Percentiles rank a stretch among this genome's conserved stretches.
Evolutionary conservation across 2,329 filamentous ascomycete species (phyloP).

Genomic region (Dothistroma pini): DNA sequence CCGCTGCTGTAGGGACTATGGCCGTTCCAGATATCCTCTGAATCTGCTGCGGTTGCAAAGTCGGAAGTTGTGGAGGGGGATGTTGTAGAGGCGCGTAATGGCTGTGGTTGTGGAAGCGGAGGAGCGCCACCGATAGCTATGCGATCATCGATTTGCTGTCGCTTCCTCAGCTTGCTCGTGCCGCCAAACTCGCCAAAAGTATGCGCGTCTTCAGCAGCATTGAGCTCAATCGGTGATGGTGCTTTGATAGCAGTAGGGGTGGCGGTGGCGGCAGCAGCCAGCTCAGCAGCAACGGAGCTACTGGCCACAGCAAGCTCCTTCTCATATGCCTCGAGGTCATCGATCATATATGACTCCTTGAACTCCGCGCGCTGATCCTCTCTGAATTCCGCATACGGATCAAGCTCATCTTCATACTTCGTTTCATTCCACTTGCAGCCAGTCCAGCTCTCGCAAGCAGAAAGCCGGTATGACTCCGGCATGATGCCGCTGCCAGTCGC

Average conservation of each 20-base stretch:
- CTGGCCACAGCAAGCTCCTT: constrained; percentile 2
- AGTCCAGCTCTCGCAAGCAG: constrained; percentile 43
- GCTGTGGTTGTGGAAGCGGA: constrained; percentile 6
- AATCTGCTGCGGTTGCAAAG: not conserved
- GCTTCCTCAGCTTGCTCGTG: constrained; percentile 7
- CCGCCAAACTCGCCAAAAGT: constrained; percentile 1
- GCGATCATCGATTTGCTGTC: constrained; percentile 11
- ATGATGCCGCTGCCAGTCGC: constrained; percentile 50
- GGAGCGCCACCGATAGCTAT: constrained; percentile 4
- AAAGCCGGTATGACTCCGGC: constrained; percentile 48
- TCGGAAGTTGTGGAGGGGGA: not conserved
- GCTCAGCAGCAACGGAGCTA: not conserved
- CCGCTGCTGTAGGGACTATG: not conserved
- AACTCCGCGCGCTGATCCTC: constrained; percentile 21
- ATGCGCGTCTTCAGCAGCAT: constrained; percentile 1
- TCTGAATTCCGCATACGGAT: constrained; percentile 28
- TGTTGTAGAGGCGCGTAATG: not conserved
- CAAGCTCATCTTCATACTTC: constrained; percentile 42
- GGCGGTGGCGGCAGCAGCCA: constrained; percentile 3
- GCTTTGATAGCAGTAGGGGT: not conserved
- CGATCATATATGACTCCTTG: constrained; percentile 17
- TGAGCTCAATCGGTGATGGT: not conserved
- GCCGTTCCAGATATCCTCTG: constrained; percentile 1
- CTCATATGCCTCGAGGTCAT: constrained; percentile 14
- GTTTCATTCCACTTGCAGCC: constrained; percentile 44